Evolutionary conservation across 2,329 filamentous ascomycete genomes (phyloP).

Genomic region (Moelleriella libera): DNA sequence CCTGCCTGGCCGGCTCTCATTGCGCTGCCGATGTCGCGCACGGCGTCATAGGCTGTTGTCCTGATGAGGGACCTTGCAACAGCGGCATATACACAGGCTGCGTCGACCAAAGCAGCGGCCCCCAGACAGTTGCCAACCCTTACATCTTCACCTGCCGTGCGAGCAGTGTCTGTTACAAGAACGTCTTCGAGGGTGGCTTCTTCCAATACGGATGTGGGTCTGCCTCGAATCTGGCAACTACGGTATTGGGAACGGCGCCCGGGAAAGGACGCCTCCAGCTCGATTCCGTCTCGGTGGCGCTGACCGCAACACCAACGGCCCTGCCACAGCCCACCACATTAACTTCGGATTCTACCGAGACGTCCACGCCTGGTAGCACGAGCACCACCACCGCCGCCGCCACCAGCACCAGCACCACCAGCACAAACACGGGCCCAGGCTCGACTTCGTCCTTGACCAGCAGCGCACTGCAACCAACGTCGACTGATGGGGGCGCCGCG

Average conservation of each 20-base stretch:
- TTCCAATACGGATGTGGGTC: slow-evolving; percentile 43
- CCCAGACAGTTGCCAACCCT: slow-evolving; percentile 37
- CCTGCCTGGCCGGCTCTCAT: slow-evolving; percentile 42
- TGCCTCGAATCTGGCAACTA: slow-evolving; percentile 31
- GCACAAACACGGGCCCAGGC: too few species aligned
- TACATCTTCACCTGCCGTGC: slow-evolving; percentile 43
- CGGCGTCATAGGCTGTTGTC: slow-evolving; percentile 41
- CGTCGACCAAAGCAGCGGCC: slow-evolving; percentile 34
- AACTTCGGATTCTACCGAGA: slow-evolving; percentile 11
- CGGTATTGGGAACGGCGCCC: slow-evolving; percentile 30
- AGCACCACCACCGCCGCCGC: not conserved
- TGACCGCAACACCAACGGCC: slow-evolving; percentile 23
- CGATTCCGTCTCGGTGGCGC: slow-evolving; percentile 22
- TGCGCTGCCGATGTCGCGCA: slow-evolving; percentile 38
- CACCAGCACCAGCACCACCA: too few species aligned
- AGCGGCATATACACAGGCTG: slow-evolving; percentile 43
- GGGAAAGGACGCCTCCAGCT: slow-evolving; percentile 22
- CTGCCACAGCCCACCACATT: slow-evolving; percentile 27
- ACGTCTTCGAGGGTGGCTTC: slow-evolving; percentile 38
- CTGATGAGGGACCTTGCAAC: slow-evolving; percentile 34
- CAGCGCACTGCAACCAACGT: slow-evolving; percentile 4
- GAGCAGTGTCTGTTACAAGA: slow-evolving; percentile 37
- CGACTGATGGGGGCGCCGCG: slow-evolving; percentile 11
- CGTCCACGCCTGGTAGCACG: slow-evolving; percentile 2
- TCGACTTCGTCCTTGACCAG: too few species aligned